Conservation (phyloP, 805 yeast species). For the Lipomyces sp. region DNA sequence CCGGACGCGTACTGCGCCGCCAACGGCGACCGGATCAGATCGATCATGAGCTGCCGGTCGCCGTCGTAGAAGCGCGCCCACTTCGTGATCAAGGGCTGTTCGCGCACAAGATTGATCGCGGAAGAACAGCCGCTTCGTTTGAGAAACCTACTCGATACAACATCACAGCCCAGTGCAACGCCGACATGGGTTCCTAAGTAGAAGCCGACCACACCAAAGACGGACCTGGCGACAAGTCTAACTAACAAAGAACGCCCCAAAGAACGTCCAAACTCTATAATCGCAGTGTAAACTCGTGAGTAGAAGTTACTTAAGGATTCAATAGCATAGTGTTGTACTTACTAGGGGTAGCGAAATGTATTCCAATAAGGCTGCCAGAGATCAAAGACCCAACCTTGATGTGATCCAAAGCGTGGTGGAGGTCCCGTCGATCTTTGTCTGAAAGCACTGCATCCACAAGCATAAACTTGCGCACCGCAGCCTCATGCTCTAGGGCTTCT, state of each 20-base stretch:
- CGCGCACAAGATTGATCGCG: slow-evolving; percentile 3
- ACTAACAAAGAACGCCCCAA: neutral
- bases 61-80: slow-evolving; percentile 9
- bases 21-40: neutral
- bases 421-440: slow-evolving; percentile 1
- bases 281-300: no score
- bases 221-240: neutral
- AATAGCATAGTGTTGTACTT: no score
- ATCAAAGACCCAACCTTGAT: neutral
- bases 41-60: slow-evolving; percentile 3
- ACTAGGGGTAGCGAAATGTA: no score
- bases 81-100: neutral
- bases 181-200: slow-evolving; percentile 3
- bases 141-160: neutral
- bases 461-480: neutral
- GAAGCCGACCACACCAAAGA: neutral
- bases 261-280: no score
- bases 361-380: neutral
- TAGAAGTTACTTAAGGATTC: no score
- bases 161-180: slow-evolving; percentile 1
- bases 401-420: slow-evolving; percentile 1
- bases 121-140: neutral
- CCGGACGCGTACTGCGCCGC: neutral
- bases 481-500: neutral
- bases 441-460: slow-evolving; percentile 1